Percentiles rank a stretch among this genome's conserved stretches.
Conservation (phyloP, 1,284 basidiomycete species). For the Coniferiporia weirii region DNA sequence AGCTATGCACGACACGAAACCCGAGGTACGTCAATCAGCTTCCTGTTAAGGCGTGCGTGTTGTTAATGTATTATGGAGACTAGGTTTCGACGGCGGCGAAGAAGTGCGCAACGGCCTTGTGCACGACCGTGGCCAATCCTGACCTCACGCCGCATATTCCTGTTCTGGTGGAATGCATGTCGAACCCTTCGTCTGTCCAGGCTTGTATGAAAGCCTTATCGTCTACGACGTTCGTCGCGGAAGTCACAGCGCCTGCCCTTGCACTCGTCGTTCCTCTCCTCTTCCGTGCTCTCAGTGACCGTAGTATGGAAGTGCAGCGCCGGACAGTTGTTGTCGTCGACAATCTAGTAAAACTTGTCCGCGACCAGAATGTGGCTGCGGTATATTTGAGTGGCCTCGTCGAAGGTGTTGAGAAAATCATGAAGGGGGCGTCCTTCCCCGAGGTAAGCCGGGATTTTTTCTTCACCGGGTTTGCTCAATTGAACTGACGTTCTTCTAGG, state of each 20-base stretch:
- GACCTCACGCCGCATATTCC: conserved; percentile 91
- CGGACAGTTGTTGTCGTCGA: conserved; percentile 89
- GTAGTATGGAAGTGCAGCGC: conserved; percentile 93
- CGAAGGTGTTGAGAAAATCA: conserved; percentile 90
- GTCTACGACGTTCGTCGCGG: conserved; percentile 93
- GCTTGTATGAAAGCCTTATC: conserved; percentile 95
- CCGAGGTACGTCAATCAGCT: conserved; percentile 57
- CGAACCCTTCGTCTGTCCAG: conserved; percentile 81
- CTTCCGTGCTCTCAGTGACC: conserved; percentile 89
- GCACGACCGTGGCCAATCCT: conserved; percentile 89
- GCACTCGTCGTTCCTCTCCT: conserved; percentile 95
- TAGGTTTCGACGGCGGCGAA: conserved; percentile 85
- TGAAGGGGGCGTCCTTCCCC: conserved; percentile 90
- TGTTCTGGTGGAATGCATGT: conserved; percentile 93
- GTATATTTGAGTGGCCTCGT: conserved; percentile 86
- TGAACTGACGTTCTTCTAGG: conserved; percentile 37
- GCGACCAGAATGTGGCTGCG: conserved; percentile 87
- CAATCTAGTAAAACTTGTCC: conserved; percentile 97
- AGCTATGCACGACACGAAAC: conserved; percentile 97
- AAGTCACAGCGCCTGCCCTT: conserved; percentile 93
- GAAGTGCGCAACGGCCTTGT: conserved; percentile 92
- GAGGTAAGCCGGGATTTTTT: conserved; percentile 53
- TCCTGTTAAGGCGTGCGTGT: not conserved
- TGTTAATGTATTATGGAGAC: conserved; percentile 13
- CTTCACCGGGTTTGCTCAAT: not conserved